Evolutionary conservation across 257 asterid genomes (phyloP).

Genomic region (Plantago elongata): DNA sequence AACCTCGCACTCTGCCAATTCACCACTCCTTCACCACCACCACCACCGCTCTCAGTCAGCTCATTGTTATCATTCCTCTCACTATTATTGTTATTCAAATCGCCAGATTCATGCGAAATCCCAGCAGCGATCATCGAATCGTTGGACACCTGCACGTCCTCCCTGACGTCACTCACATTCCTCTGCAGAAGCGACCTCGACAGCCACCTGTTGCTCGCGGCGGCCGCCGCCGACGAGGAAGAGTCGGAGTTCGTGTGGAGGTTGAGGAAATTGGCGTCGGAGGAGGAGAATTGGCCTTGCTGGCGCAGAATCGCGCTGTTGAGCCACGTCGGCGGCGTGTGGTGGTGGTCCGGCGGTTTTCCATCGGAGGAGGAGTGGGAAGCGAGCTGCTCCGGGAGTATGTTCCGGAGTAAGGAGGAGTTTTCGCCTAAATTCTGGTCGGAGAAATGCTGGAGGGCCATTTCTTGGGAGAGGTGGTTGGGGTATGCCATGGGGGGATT

Average conservation of each 20-base stretch:
- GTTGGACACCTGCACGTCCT: slow-evolving; percentile 35
- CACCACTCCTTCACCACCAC: slow-evolving; percentile 31
- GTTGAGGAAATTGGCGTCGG: slow-evolving; percentile 47
- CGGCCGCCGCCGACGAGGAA: slow-evolving; percentile 24
- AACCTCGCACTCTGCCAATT: slow-evolving; percentile 60
- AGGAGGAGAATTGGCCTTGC: slow-evolving; percentile 32
- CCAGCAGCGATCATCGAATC: slow-evolving; percentile 32
- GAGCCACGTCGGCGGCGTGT: slow-evolving; percentile 51
- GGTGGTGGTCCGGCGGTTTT: slow-evolving; percentile 29
- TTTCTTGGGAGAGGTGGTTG: slow-evolving; percentile 52
- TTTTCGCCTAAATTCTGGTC: slow-evolving; percentile 32
- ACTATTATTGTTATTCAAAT: slow-evolving; percentile 21
- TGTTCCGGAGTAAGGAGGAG: slow-evolving; percentile 24
- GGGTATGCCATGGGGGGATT: slow-evolving; percentile 36
- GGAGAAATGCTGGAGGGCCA: slow-evolving; percentile 51
- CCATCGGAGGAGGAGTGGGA: slow-evolving; percentile 17
- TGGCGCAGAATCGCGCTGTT: slow-evolving; percentile 50
- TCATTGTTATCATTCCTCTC: slow-evolving; percentile 21
- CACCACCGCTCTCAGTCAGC: slow-evolving; percentile 25
- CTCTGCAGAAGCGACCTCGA: slow-evolving; percentile 41
- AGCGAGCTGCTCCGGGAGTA: not conserved
- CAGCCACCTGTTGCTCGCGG: slow-evolving; percentile 41
- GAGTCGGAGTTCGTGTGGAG: slow-evolving; percentile 44
- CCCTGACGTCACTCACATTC: slow-evolving; percentile 28
- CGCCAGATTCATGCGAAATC: slow-evolving; percentile 37